These are phyloP conservation scores for Cicer judaicum DNA, from an alignment of 306 rosid genomes.

Conservation along the genomic window DNA sequence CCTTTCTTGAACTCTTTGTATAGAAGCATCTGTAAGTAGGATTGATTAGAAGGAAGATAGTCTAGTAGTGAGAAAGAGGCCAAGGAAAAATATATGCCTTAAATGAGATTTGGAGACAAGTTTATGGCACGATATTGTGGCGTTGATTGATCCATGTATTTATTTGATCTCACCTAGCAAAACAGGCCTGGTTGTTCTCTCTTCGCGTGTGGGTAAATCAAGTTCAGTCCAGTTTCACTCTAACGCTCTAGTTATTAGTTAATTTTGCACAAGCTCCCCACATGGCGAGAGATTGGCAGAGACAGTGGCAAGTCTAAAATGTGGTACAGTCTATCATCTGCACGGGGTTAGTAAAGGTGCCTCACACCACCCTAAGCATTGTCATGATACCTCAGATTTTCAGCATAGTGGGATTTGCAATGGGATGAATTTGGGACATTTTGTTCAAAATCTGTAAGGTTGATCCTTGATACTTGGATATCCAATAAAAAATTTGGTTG, in stretches of 20 bases:
- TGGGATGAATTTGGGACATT: neutral
- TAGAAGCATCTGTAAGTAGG: neutral
- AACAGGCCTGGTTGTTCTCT: neutral
- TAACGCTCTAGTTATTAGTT: neutral
- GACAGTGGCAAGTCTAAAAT: neutral
- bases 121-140: neutral
- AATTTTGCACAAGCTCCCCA: neutral
- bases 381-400: neutral
- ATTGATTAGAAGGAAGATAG: neutral
- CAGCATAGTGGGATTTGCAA: conserved; percentile 7
- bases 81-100: neutral
- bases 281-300: neutral
- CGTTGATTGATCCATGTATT: neutral
- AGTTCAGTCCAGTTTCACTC: neutral
- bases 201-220: neutral
- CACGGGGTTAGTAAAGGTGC: neutral
- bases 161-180: neutral
- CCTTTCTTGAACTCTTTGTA: neutral
- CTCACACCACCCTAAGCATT: neutral
- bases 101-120: neutral
- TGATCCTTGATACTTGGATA: no score
- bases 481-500: neutral
- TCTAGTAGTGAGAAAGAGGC: neutral
- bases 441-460: no score
- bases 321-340: neutral